Base-by-base conservation (phyloP, 2,329 filamentous ascomycete species). In the Plectosphaerella cucumerina region DNA sequence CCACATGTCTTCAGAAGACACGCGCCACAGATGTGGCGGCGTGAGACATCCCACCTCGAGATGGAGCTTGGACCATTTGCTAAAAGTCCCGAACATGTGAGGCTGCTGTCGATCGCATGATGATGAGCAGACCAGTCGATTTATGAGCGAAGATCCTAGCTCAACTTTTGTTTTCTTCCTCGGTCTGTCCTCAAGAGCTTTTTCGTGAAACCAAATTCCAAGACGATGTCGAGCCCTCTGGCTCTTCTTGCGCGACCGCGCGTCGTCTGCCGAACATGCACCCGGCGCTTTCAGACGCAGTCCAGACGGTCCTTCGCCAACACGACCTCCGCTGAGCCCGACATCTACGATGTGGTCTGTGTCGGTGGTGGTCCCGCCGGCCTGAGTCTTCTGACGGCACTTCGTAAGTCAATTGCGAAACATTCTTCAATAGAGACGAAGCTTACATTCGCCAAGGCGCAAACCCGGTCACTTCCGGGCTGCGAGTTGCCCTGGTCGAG, bases 311-410 rank as follows among this genome's bases (percentile, higher is more conserved):
- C 49, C 6, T 57, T 41, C 23, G 53, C 55, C 26, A 57, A 42
- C 15, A 23, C 49, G 49, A 49, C 42, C 48, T 17, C 49, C 9
- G 35, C 52, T 65, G 75, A 52, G 58, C 68, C 37, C 11, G 89
- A 95, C 58, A 85, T 96, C 61, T 97, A 94, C 74, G 91, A 96
- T 80, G 87, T 96, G 31, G 90, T 96, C 56, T 94, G 90, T 62
- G 87, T 96, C 49, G 91, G 91, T 54, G 92, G 91, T 55, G 91
- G 92, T 5, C 91, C 92, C 21, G 91, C 91, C 43, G 93, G 93
- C 50, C 77, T 99, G 52, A 95, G 90, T 62, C 80, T 95, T 31
- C 72, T 92, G 50, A 82, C 88, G 53, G 87, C 89, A 59, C 77
- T 94, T 42, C 85, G 89, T 92, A 77, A 59, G 78, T 66, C 39